Evolutionary conservation across 139 green algal species (phyloP).

Genomic region (Picochlorum costavermella): DNA sequence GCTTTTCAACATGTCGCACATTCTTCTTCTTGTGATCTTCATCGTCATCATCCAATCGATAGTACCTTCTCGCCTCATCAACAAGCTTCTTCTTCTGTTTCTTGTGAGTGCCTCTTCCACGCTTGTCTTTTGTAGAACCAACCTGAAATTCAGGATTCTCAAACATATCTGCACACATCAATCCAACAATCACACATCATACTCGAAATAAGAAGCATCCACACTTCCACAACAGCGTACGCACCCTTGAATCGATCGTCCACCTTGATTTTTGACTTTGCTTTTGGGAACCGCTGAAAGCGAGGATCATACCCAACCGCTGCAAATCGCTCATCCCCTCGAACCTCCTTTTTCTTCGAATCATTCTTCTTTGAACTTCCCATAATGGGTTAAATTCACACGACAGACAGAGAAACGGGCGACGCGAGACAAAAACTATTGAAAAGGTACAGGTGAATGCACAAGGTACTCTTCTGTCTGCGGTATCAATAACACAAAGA

Average conservation of each 20-base stretch:
- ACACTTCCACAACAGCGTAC: not conserved
- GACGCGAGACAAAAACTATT: too few species aligned
- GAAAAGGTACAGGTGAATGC: too few species aligned
- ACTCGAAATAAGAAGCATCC: not conserved
- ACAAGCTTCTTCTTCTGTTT: slow-evolving; percentile 18
- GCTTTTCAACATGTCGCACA: not conserved
- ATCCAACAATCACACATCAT: not conserved
- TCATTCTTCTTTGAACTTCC: slow-evolving; percentile 11
- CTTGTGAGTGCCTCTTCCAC: slow-evolving; percentile 40
- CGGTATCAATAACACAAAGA: too few species aligned
- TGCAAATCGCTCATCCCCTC: slow-evolving; percentile 62
- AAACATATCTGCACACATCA: slow-evolving; percentile 68
- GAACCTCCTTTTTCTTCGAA: slow-evolving; percentile 2
- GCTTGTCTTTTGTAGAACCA: slow-evolving; percentile 62
- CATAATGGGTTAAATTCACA: not conserved
- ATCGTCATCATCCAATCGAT: slow-evolving; percentile 51
- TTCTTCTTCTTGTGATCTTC: slow-evolving; percentile 30
- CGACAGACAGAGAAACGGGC: too few species aligned
- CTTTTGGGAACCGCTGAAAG: slow-evolving; percentile 70
- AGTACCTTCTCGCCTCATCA: slow-evolving; percentile 65
- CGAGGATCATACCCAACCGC: slow-evolving; percentile 72
- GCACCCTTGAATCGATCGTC: slow-evolving; percentile 75
- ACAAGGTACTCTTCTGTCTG: too few species aligned
- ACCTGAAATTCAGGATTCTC: slow-evolving; percentile 60
- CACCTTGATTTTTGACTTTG: slow-evolving; percentile 66